Percentiles rank a stretch among this genome's conserved stretches.
Evolutionary conservation across 352 stramenopile species (phyloP).

Genomic region (Peronospora belbahrii): DNA sequence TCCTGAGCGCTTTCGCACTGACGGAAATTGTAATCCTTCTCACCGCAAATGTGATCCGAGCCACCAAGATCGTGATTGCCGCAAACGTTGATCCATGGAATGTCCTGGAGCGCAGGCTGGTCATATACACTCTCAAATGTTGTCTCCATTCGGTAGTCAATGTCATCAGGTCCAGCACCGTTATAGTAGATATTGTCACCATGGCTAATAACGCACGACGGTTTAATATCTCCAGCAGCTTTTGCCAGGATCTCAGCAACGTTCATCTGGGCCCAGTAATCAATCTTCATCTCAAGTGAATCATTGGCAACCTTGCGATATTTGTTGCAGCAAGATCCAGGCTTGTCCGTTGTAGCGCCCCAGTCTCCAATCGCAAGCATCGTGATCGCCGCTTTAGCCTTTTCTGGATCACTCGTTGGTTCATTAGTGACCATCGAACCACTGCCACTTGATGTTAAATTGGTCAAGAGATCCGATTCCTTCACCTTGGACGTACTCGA

Average conservation of each 20-base stretch:
- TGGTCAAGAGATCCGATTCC: conserved; percentile 40
- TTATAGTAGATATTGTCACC: conserved; percentile 89
- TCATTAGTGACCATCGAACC: conserved; percentile 29
- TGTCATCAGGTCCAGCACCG: conserved; percentile 65
- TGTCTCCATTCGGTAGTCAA: conserved; percentile 73
- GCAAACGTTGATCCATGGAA: conserved; percentile 83
- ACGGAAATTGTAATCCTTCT: conserved; percentile 82
- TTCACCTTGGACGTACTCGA: conserved; percentile 27
- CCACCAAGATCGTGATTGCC: conserved; percentile 85
- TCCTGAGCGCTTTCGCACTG: conserved; percentile 65
- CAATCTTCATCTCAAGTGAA: conserved; percentile 80
- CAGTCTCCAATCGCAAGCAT: conserved; percentile 86
- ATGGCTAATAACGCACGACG: conserved; percentile 64
- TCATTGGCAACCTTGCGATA: conserved; percentile 75
- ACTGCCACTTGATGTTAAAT: conserved; percentile 21
- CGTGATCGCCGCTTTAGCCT: conserved; percentile 44
- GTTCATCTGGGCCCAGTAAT: conserved; percentile 84
- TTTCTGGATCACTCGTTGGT: conserved; percentile 52
- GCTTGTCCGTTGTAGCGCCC: conserved; percentile 81
- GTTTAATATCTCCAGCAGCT: conserved; percentile 62
- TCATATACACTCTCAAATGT: conserved; percentile 86
- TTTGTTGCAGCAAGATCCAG: conserved; percentile 84
- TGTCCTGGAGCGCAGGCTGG: conserved; percentile 55
- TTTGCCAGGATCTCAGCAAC: conserved; percentile 71
- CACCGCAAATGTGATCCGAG: conserved; percentile 78